Evolutionary conservation across 108 stramenopile genomes (phyloP).

Genomic region (Nitzschia inconspicua): DNA sequence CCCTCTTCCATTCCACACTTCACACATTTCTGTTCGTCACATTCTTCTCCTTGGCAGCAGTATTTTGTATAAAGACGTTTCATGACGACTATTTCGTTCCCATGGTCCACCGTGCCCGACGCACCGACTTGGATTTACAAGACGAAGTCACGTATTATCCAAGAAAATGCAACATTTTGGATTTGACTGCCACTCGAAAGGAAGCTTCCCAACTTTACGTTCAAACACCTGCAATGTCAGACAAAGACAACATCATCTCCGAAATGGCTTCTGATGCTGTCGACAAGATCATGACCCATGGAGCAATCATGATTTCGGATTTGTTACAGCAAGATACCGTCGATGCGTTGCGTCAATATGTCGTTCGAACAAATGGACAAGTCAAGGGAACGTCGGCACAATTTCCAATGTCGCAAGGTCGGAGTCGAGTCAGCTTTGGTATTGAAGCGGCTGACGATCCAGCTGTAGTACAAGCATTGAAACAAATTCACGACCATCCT

Average conservation of each 20-base stretch:
- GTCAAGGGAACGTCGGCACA: constrained; percentile 26
- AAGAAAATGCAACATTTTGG: constrained; percentile 30
- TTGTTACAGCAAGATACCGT: constrained; percentile 26
- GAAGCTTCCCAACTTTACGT: constrained; percentile 9
- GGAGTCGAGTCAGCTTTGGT: constrained; percentile 41
- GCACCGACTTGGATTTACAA: constrained; percentile 35
- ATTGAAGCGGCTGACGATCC: constrained; percentile 57
- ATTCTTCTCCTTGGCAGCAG: constrained; percentile 15
- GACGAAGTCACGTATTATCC: constrained; percentile 59
- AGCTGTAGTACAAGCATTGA: constrained; percentile 36
- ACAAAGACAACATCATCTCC: background rate
- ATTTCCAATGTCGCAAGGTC: constrained; percentile 41
- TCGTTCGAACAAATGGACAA: constrained; percentile 34
- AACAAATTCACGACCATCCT: constrained; percentile 35
- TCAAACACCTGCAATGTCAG: background rate
- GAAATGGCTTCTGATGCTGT: constrained; percentile 24
- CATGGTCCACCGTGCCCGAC: constrained; percentile 32
- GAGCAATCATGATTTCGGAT: constrained; percentile 34
- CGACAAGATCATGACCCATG: constrained; percentile 45
- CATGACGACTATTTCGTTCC: constrained; percentile 42
- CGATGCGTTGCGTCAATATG: constrained; percentile 29
- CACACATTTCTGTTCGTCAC: constrained; percentile 8
- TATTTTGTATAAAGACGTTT: constrained; percentile 20
- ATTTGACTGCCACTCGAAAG: constrained; percentile 25
- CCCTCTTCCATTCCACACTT: no score